Base-by-base conservation (phyloP, 106 monocot species). In the Dendrobium nobile region DNA sequence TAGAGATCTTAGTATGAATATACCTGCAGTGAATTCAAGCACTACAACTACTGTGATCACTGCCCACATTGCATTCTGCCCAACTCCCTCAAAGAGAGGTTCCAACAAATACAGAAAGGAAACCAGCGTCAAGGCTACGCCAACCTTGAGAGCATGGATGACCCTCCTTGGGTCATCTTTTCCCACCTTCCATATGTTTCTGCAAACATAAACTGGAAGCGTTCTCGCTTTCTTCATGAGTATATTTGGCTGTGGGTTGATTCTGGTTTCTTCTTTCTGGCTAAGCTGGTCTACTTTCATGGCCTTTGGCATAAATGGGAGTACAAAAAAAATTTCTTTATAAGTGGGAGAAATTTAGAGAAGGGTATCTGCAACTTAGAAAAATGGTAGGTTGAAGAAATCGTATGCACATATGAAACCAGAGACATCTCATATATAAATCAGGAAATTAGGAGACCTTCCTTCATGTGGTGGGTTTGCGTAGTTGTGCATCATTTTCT, bases 21-120 rank as follows among this genome's bases (percentile, higher is more conserved):
- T 24, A 88, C 94, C 89, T 73, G 87, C 89, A 16, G 93, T 94
- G 74, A 86, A 89, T 85, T 94, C 91, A 42, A 89, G 85, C 40
- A 91, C 89, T 1, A 89, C 91, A 4, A 86, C 91, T 11, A 94
- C 93, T 0, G 91, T 94, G 83, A 94, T 94, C 31, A 94, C 89
- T 13, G 93, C 93, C 91, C 89, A 91, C 89, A 88, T 91, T 28
- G 91, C 86, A 80, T 89, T 91, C 65, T 86, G 75, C 9, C 91
- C 93, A 7, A 94, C 73, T 8, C 86, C 91, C 75, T 89, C 67
- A 54, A 94, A 94, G 54, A 94, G 80, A 26, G 93, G 91, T 79
- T 89, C 86, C 61, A 91, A 80, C 13, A 91, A 78, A 77, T 94
- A 94, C 31, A 94, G 67, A 9, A 89, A 86, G 17, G 93, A 94